Conservation (phyloP, 2,329 filamentous ascomycete species). For the Ustilaginoidea virens region DNA sequence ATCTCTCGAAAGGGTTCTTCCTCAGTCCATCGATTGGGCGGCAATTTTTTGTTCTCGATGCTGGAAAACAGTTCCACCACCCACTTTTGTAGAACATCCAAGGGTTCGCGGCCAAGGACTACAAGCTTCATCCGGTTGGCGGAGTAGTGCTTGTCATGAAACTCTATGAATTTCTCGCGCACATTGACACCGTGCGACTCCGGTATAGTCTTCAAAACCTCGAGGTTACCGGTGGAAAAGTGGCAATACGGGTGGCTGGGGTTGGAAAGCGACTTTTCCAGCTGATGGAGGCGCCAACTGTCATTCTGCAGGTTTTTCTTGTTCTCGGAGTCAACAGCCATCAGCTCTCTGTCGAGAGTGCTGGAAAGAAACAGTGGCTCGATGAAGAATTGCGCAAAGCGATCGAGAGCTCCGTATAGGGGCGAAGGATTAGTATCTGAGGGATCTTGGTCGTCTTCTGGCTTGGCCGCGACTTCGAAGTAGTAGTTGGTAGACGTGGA, state of each 20-base stretch:
- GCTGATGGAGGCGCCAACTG: conserved; percentile 71
- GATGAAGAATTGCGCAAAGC: conserved; percentile 90
- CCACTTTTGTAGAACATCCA: conserved; percentile 76
- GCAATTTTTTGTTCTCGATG: conserved; percentile 68
- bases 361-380: conserved; percentile 72
- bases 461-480: conserved; percentile 82
- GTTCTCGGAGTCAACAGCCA: conserved; percentile 87
- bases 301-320: conserved; percentile 95
- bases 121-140: conserved; percentile 90
- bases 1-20: conserved; percentile 33
- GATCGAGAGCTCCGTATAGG: conserved; percentile 69
- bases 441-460: conserved; percentile 42
- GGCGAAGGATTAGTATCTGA: conserved; percentile 41
- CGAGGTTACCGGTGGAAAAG: conserved; percentile 80
- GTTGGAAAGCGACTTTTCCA: conserved; percentile 80
- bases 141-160: conserved; percentile 80
- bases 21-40: conserved; percentile 38
- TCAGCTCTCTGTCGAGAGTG: conserved; percentile 74
- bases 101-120: conserved; percentile 63
- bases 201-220: conserved; percentile 71
- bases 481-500: conserved; percentile 94
- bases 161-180: conserved; percentile 81
- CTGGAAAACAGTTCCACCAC: conserved; percentile 68
- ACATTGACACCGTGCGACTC: conserved; percentile 70
- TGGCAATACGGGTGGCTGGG: conserved; percentile 78